Percentiles rank a stretch among this genome's conserved stretches.
These are phyloP conservation scores for Lecanosticta acicola DNA, from an alignment of 2,329 filamentous ascomycete species.

Conservation along the genomic window DNA sequence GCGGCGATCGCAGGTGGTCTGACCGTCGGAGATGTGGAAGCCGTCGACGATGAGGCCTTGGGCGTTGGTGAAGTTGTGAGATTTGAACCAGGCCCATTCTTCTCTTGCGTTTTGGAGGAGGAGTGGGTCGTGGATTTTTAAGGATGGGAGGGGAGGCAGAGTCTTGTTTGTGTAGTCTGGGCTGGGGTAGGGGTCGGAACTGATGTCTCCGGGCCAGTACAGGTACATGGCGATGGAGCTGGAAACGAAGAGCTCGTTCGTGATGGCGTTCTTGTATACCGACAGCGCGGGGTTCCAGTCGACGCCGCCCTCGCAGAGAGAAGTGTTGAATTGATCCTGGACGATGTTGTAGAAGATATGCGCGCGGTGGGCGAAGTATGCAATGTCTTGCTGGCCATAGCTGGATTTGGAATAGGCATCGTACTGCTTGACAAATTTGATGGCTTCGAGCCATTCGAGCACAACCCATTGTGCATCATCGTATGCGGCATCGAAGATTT, in stretches of 20 bases:
- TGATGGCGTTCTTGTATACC: slow-evolving; percentile 95
- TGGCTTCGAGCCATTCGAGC: slow-evolving; percentile 31
- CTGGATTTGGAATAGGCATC: slow-evolving; percentile 41
- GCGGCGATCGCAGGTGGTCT: slow-evolving; percentile 58
- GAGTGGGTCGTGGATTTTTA: slow-evolving; percentile 33
- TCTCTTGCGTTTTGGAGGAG: slow-evolving; percentile 69
- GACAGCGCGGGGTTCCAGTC: slow-evolving; percentile 75
- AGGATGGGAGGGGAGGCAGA: slow-evolving; percentile 41
- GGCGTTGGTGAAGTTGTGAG: slow-evolving; percentile 72
- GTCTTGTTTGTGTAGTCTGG: slow-evolving; percentile 34
- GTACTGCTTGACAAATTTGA: slow-evolving; percentile 31
- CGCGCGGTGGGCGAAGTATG: slow-evolving; percentile 74
- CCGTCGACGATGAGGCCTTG: slow-evolving; percentile 74
- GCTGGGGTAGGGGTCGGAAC: slow-evolving; percentile 41
- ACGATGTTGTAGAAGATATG: slow-evolving; percentile 85
- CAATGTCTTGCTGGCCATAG: slow-evolving; percentile 70
- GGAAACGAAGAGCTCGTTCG: slow-evolving; percentile 84
- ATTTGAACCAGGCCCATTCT: slow-evolving; percentile 73
- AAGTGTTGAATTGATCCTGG: slow-evolving; percentile 71
- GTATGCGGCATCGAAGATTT: slow-evolving; percentile 31
- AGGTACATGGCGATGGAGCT: slow-evolving; percentile 88
- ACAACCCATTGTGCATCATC: slow-evolving; percentile 35
- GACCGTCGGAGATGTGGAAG: slow-evolving; percentile 70
- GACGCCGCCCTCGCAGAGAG: slow-evolving; percentile 81
- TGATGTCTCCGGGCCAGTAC: slow-evolving; percentile 75